Evolutionary conservation across 352 stramenopile species (phyloP).

Genomic region (Pythium rhizo-oryzae): DNA sequence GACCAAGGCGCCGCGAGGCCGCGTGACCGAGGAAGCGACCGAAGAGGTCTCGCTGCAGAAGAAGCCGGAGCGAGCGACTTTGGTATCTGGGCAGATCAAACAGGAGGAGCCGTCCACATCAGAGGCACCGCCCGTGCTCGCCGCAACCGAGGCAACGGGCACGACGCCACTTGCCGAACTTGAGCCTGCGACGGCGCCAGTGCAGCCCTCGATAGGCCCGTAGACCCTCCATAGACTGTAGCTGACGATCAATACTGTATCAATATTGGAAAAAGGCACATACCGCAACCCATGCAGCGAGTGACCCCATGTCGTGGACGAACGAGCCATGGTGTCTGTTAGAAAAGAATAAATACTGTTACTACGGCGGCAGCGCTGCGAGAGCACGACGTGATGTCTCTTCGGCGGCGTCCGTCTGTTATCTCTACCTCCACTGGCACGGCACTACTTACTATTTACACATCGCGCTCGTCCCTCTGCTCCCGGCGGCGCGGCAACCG

Average conservation of each 20-base stretch:
- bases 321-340: no score
- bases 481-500: no score
- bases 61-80: neutral
- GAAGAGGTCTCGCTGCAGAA: conserved; percentile 1
- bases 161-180: neutral
- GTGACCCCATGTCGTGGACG: neutral
- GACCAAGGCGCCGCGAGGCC: neutral
- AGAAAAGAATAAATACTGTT: no score
- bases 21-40: conserved; percentile 4
- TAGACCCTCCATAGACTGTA: neutral
- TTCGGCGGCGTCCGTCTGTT: no score
- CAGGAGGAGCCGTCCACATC: neutral
- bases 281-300: neutral
- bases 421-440: no score
- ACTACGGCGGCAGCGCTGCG: no score
- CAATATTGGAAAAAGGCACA: neutral
- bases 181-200: neutral
- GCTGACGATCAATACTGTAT: neutral
- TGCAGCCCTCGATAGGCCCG: neutral
- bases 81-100: neutral
- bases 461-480: no score
- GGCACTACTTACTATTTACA: no score
- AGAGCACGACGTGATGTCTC: no score
- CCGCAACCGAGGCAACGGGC: neutral
- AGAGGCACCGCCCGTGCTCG: neutral